These are phyloP conservation scores for Periglandula ipomoeae DNA, from an alignment of 2,329 filamentous ascomycete genomes.

Conservation along the genomic window DNA sequence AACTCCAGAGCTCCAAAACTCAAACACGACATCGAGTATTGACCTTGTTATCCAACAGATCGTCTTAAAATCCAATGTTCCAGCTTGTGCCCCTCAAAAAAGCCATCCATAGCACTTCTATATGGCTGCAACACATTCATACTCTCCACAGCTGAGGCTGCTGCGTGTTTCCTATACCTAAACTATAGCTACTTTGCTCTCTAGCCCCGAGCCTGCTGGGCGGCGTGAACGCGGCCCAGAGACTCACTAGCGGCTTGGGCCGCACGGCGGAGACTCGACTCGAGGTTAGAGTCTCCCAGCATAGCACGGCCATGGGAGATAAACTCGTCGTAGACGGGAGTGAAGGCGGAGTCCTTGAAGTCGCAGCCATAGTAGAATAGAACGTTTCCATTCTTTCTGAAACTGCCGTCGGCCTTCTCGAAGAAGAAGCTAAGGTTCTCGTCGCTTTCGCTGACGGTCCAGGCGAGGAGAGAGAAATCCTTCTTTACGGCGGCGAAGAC, in stretches of 20 bases:
- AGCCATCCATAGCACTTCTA: too few relatives aligned
- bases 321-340: conserved; percentile 78
- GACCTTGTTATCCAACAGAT: too few relatives aligned
- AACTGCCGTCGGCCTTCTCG: conserved; percentile 88
- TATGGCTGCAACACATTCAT: too few relatives aligned
- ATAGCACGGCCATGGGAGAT: conserved; percentile 72
- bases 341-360: conserved; percentile 64
- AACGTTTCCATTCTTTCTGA: conserved; percentile 76
- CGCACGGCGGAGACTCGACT: conserved; percentile 72
- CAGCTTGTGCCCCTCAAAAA: too few relatives aligned
- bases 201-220: too few relatives aligned
- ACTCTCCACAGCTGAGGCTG: too few relatives aligned
- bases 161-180: too few relatives aligned
- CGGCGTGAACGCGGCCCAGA: too few relatives aligned
- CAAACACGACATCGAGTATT: too few relatives aligned
- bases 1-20: too few relatives aligned
- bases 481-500: conserved; percentile 91
- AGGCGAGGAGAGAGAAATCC: conserved; percentile 82
- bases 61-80: too few relatives aligned
- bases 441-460: conserved; percentile 94
- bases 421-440: conserved; percentile 99
- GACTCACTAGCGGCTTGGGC: conserved; percentile 58
- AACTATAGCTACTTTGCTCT: too few relatives aligned
- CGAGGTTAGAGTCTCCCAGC: conserved; percentile 82
- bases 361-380: conserved; percentile 96